Percentiles rank a stretch among this genome's conserved stretches.
These are phyloP conservation scores for Tilletia setariae DNA, from an alignment of 1,284 basidiomycete species.

Conservation along the genomic window DNA sequence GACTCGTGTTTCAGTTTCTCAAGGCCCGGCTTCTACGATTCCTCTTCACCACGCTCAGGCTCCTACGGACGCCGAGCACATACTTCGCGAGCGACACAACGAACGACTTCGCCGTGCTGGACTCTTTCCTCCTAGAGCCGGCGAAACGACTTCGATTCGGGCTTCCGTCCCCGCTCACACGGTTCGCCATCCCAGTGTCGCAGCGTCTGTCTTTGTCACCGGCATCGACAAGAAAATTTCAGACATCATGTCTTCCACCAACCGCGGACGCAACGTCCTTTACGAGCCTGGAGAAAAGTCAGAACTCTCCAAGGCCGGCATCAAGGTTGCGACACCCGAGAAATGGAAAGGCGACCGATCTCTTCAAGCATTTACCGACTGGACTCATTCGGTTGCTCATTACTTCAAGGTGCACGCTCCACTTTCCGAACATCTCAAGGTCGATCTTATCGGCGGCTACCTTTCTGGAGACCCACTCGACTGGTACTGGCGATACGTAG, in stretches of 20 bases:
- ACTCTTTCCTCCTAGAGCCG: not conserved
- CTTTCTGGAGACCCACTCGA: conserved; percentile 2
- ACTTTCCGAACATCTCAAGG: not conserved
- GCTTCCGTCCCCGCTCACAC: not conserved
- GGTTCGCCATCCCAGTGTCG: not conserved
- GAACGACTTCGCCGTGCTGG: conserved; percentile 1
- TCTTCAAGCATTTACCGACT: conserved; percentile 9
- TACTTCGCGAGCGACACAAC: conserved; percentile 1
- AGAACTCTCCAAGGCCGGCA: not conserved
- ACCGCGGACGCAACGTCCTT: too few relatives aligned
- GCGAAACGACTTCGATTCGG: not conserved
- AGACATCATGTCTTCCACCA: not conserved
- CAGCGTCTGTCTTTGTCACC: not conserved
- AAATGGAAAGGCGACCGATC: conserved; percentile 12
- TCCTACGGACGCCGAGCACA: not conserved
- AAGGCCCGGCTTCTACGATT: not conserved
- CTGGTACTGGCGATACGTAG: conserved; percentile 12
- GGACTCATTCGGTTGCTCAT: not conserved
- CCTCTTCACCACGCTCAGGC: not conserved
- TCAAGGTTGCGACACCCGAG: not conserved
- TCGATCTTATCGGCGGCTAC: conserved; percentile 4
- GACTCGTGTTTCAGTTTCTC: not conserved
- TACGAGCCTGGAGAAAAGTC: not conserved
- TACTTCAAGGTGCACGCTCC: conserved; percentile 1
- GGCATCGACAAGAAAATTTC: not conserved